phyloP scores from a whole-genome alignment of 345 rosid genomes.

The Citrus mangshanensis region DNA sequence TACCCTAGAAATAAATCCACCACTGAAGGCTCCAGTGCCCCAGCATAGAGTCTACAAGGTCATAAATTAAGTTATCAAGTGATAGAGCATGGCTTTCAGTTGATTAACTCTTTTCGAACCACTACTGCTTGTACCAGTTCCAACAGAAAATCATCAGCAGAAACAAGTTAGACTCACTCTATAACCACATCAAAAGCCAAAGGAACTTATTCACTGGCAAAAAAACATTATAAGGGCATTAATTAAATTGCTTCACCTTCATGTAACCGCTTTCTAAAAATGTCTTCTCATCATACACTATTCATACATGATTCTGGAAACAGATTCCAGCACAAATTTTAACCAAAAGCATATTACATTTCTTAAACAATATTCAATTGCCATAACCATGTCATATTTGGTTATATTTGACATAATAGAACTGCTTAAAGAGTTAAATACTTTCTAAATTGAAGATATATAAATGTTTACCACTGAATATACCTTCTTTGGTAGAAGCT shows the following conservation, averaged over 20 bases:
- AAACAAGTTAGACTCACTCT: background rate
- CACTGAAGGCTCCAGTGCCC: background rate
- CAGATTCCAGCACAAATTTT: background rate
- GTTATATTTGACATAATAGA: background rate
- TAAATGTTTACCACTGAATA: background rate
- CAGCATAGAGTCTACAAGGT: background rate
- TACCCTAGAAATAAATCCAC: background rate
- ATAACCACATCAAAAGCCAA: background rate
- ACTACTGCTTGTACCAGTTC: background rate
- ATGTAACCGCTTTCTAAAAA: background rate
- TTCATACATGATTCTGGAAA: conserved; percentile 4
- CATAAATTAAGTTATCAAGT: background rate
- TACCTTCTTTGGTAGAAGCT: conserved; percentile 94
- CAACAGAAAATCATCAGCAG: background rate
- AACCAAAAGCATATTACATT: background rate
- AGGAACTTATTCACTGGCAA: background rate
- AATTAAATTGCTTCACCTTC: background rate
- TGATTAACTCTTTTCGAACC: background rate
- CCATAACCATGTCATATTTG: background rate
- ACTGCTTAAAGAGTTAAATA: background rate
- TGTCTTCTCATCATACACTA: background rate
- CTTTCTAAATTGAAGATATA: conserved; percentile 1
- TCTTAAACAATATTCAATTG: background rate
- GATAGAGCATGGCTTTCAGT: background rate
- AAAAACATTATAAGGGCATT: background rate